phyloP scores from a whole-genome alignment of 768 basidiomycete species.

The Phanerochaete carnosa region DNA sequence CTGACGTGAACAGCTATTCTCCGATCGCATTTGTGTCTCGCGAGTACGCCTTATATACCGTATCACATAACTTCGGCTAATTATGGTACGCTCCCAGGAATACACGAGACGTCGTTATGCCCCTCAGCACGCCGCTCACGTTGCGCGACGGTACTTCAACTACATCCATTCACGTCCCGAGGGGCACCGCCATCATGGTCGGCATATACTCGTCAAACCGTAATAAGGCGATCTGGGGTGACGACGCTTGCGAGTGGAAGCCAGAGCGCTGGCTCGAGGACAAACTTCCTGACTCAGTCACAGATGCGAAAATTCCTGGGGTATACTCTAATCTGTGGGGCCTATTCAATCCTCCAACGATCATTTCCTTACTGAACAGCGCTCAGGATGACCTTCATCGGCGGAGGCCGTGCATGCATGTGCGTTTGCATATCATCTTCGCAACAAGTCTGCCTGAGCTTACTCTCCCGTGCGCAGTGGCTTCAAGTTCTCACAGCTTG shows the following conservation, averaged over 20 bases:
- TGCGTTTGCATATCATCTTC: background rate
- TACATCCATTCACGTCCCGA: slow-evolving; percentile 35
- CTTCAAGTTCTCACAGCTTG: slow-evolving; percentile 17
- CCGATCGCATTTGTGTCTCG: slow-evolving; percentile 39
- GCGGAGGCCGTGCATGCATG: slow-evolving; percentile 15
- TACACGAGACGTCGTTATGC: slow-evolving; percentile 32
- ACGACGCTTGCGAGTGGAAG: slow-evolving; percentile 46
- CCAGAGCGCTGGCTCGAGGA: slow-evolving; percentile 45
- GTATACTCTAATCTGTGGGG: slow-evolving; percentile 43
- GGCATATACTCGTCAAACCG: slow-evolving; percentile 37
- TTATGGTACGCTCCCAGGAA: background rate
- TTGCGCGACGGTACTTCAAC: slow-evolving; percentile 35
- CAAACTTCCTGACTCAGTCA: slow-evolving; percentile 31
- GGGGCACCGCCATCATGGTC: slow-evolving; percentile 35
- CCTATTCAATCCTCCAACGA: background rate
- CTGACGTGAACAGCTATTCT: slow-evolving; percentile 40
- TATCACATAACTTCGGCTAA: background rate
- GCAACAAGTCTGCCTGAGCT: background rate
- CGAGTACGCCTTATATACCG: slow-evolving; percentile 9
- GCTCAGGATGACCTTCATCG: slow-evolving; percentile 14
- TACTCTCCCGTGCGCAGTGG: background rate
- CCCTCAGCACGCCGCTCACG: slow-evolving; percentile 36
- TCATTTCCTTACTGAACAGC: background rate
- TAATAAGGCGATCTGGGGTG: slow-evolving; percentile 43
- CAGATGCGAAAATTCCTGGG: slow-evolving; percentile 38